phyloP scores from a whole-genome alignment of 768 basidiomycete genomes.

The Dentipellis sp. region DNA sequence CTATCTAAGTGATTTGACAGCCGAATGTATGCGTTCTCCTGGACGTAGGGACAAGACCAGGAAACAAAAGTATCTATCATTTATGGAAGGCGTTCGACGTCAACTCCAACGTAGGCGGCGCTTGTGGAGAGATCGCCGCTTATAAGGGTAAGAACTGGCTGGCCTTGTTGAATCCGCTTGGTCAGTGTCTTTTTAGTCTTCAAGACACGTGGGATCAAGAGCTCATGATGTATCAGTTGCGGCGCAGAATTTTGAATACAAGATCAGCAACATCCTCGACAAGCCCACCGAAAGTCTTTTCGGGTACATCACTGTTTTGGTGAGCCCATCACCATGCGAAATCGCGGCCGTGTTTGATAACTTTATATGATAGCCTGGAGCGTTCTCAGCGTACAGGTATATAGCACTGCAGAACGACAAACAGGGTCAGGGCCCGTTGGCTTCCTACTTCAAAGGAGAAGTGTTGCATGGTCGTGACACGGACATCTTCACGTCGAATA shows the following conservation, averaged over 20 bases:
- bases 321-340: conserved; percentile 20
- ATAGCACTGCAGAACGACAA: conserved; percentile 86
- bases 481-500: conserved; percentile 92
- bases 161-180: conserved; percentile 74
- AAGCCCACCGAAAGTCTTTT: conserved; percentile 85
- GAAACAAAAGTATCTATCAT: conserved; percentile 82
- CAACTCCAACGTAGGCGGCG: conserved; percentile 88
- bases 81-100: conserved; percentile 94
- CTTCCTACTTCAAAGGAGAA: conserved; percentile 98
- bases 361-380: conserved; percentile 55
- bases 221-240: conserved; percentile 43
- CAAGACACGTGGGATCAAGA: not conserved
- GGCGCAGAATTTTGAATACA: conserved; percentile 95
- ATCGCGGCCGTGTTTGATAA: not conserved
- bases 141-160: conserved; percentile 90
- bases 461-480: conserved; percentile 74
- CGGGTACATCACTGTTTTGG: conserved; percentile 94
- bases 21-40: conserved; percentile 89
- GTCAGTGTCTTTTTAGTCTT: conserved; percentile 23
- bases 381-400: conserved; percentile 89
- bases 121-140: conserved; percentile 93
- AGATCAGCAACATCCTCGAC: conserved; percentile 83
- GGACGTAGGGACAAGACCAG: conserved; percentile 90
- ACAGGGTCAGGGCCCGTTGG: conserved; percentile 75
- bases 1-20: conserved; percentile 26